phyloP scores from a whole-genome alignment of 495 filamentous ascomycete genomes.

The Parmelia sp. region DNA sequence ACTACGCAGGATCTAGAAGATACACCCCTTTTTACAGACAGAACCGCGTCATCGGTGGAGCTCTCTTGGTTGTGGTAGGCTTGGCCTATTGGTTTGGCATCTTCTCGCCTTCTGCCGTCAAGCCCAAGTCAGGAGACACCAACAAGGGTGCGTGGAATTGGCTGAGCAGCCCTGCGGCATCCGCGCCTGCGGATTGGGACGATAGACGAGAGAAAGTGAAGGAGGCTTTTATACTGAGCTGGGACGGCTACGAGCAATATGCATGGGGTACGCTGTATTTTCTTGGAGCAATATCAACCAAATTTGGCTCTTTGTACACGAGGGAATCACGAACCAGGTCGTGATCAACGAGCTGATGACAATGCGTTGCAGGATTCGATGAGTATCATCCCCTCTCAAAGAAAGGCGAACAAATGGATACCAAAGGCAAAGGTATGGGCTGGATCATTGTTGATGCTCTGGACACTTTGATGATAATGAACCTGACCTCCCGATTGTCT shows the following conservation, averaged over 20 bases:
- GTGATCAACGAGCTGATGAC: neutral
- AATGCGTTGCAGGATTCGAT: constrained; percentile 60
- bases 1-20: constrained; percentile 51
- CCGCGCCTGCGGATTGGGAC: constrained; percentile 57
- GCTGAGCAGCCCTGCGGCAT: constrained; percentile 28
- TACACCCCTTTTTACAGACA: constrained; percentile 33
- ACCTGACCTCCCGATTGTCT: constrained; percentile 76
- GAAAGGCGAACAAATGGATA: constrained; percentile 72
- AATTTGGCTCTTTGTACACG: neutral
- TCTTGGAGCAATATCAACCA: neutral
- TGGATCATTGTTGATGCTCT: constrained; percentile 98
- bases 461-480: constrained; percentile 98
- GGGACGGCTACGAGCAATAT: constrained; percentile 86
- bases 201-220: constrained; percentile 76
- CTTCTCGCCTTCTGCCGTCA: constrained; percentile 34
- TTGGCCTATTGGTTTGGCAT: constrained; percentile 55
- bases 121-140: constrained; percentile 24
- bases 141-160: constrained; percentile 23
- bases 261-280: constrained; percentile 67
- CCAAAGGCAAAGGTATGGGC: constrained; percentile 64
- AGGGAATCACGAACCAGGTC: neutral
- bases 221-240: constrained; percentile 82
- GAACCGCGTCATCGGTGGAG: constrained; percentile 47
- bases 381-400: constrained; percentile 78
- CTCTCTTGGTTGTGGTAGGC: constrained; percentile 45